Percentiles rank a stretch among this genome's conserved stretches.
Evolutionary conservation across 805 yeast genomes (phyloP).

Genomic region (Grigorovia humatica): DNA sequence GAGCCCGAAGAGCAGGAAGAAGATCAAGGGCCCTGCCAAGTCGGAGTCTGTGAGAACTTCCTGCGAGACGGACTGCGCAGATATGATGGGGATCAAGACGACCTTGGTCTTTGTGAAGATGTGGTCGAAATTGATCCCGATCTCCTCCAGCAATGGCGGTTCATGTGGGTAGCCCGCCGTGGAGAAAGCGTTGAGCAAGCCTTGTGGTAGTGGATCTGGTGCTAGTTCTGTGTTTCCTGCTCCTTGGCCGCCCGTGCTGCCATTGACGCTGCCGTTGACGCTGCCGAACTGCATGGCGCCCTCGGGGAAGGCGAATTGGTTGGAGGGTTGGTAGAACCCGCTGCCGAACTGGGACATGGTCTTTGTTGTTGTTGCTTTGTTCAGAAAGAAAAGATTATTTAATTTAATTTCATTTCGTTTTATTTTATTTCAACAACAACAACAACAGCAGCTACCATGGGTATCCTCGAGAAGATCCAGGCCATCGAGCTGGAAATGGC

Average conservation of each 20-base stretch:
- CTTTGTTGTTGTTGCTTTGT: no score
- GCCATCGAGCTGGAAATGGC: conserved; percentile 90
- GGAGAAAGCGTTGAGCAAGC: conserved; percentile 84
- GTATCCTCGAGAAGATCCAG: conserved; percentile 57
- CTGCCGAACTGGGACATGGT: neutral
- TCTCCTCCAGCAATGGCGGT: conserved; percentile 81
- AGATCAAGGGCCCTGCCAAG: conserved; percentile 88
- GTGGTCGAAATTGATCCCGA: conserved; percentile 87
- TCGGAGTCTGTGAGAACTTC: conserved; percentile 84
- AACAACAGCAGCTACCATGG: conserved; percentile 12
- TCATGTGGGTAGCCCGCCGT: conserved; percentile 93
- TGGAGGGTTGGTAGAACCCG: neutral
- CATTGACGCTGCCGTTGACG: conserved; percentile 8
- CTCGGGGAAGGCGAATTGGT: conserved; percentile 19
- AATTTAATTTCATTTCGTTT: no score
- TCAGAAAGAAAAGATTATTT: no score
- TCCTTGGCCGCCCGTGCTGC: conserved; percentile 4
- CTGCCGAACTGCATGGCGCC: conserved; percentile 30
- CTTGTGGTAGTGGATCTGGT: conserved; percentile 45
- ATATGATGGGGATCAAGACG: conserved; percentile 63
- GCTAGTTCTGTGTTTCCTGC: conserved; percentile 8
- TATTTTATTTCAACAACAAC: neutral
- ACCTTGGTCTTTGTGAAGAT: conserved; percentile 76
- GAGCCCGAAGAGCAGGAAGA: conserved; percentile 79
- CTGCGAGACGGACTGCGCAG: conserved; percentile 44